Evolutionary conservation across 2,329 filamentous ascomycete species (phyloP).

Genomic region (Ascochyta koolunga): DNA sequence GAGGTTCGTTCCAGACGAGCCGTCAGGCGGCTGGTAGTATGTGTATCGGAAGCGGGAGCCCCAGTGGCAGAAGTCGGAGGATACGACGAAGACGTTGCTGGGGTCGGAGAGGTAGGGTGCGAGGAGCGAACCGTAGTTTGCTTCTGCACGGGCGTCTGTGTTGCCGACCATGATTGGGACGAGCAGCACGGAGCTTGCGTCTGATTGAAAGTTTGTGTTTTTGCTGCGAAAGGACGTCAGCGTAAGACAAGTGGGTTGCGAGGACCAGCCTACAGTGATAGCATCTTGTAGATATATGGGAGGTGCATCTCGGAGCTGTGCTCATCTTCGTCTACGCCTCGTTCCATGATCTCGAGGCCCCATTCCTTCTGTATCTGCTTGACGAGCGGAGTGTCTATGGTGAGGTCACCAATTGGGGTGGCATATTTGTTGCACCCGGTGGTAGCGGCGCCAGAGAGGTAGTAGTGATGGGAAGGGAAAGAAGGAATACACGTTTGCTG

Average conservation of each 20-base stretch:
- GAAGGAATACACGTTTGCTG: slow-evolving; percentile 85
- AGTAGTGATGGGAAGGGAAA: slow-evolving; percentile 93
- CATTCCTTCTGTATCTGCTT: slow-evolving; percentile 49
- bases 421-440: slow-evolving; percentile 73
- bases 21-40: slow-evolving; percentile 67
- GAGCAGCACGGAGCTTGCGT: slow-evolving; percentile 71
- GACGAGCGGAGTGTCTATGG: slow-evolving; percentile 66
- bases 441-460: slow-evolving; percentile 77
- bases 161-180: slow-evolving; percentile 87
- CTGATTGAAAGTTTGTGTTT: slow-evolving; percentile 31
- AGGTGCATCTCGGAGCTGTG: slow-evolving; percentile 98
- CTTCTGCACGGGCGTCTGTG: slow-evolving; percentile 70
- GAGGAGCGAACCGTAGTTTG: slow-evolving; percentile 70
- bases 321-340: slow-evolving; percentile 74
- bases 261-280: slow-evolving; percentile 53
- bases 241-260: not conserved
- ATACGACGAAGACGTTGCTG: slow-evolving; percentile 81
- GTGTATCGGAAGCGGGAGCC: slow-evolving; percentile 83
- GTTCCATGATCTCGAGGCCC: slow-evolving; percentile 61
- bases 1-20: slow-evolving; percentile 43
- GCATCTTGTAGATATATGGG: slow-evolving; percentile 86
- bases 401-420: slow-evolving; percentile 75
- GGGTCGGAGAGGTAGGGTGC: slow-evolving; percentile 78
- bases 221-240: slow-evolving; percentile 32
- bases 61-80: slow-evolving; percentile 98